Conservation (phyloP, 2,329 filamentous ascomycete genomes). For the Fusarium guadeloupense region DNA sequence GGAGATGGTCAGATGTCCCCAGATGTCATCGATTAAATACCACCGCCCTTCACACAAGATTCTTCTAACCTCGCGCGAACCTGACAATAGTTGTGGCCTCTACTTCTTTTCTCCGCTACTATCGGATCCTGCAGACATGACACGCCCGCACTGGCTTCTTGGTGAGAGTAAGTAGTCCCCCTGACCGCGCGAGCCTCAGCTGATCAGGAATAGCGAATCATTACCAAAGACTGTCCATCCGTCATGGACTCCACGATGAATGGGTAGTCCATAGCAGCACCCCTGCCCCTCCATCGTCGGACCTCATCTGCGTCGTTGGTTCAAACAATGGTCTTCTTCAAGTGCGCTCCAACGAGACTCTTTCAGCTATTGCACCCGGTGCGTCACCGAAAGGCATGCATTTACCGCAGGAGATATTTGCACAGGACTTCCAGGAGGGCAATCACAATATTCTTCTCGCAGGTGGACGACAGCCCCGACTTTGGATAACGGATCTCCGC, state of each 20-base stretch:
- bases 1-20: slow-evolving; percentile 51
- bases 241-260: slow-evolving; percentile 38
- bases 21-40: slow-evolving; percentile 60
- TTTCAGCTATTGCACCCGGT: slow-evolving; percentile 48
- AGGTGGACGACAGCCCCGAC: slow-evolving; percentile 58
- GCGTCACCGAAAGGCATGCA: slow-evolving; percentile 29
- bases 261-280: slow-evolving; percentile 54
- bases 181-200: not conserved
- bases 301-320: slow-evolving; percentile 58
- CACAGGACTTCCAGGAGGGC: slow-evolving; percentile 57
- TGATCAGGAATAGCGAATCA: slow-evolving; percentile 41
- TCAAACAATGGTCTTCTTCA: slow-evolving; percentile 58
- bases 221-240: slow-evolving; percentile 47
- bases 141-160: slow-evolving; percentile 51
- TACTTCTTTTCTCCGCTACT: slow-evolving; percentile 52
- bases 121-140: slow-evolving; percentile 38
- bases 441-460: slow-evolving; percentile 59
- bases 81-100: slow-evolving; percentile 46
- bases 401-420: slow-evolving; percentile 54
- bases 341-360: slow-evolving; percentile 45
- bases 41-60: slow-evolving; percentile 54
- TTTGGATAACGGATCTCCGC: slow-evolving; percentile 60
- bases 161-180: slow-evolving; percentile 45
- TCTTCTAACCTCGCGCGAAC: slow-evolving; percentile 53
- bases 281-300: slow-evolving; percentile 52